Base-by-base conservation (phyloP, 768 basidiomycete genomes). In the Favolaschia claudopus region DNA sequence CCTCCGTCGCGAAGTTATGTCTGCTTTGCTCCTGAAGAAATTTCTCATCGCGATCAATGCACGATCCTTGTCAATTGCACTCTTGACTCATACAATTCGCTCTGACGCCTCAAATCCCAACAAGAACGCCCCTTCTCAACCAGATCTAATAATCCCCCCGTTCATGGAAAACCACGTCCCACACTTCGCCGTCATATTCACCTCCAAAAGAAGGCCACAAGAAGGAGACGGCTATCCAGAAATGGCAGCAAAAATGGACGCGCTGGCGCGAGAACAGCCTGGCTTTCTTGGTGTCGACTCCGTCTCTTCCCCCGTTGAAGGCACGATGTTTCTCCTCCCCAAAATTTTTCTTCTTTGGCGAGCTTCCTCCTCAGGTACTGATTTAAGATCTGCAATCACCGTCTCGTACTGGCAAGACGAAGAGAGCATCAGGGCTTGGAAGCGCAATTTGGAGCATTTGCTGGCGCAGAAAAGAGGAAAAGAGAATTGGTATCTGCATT, bases 371-470 rank as follows among this genome's bases (percentile, higher is more conserved):
- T 13, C 24, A 15, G 42, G 14, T 20, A 32, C 17, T 43, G 39
- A 58, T 24, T 2, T 60, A 29, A 38, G 46, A 40, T 51, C 60
- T 22, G 54, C 36, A 6, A 61, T 61, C 27, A 61, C 60, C 6
- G 29, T 64, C 32, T 64, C 62, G 32, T 64, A 64, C n/a, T 64
- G 58, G 62, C 24, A 29, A 31, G 62, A 64, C 51, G 48, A 64
- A 38, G 31, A 27, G 25, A 64, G 58, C 36, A 64, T 64, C 47
- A 37, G 47, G 7, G 31, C 58, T 0, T 64, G 62, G 62, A 64
- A 64, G 20, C 9, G 28, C 5, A 64, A 64, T 24, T 20, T 64
- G 7, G 58, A 60, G 6, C 62, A 64, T 40, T 45, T 64, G 0
- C 54, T 64, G 5, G 62, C 62, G 15, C 62, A 64, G 39, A 59